Percentiles rank a stretch among this genome's conserved stretches.
phyloP scores from a whole-genome alignment of 106 monocot species.

The Dactylorhiza incarnata region DNA sequence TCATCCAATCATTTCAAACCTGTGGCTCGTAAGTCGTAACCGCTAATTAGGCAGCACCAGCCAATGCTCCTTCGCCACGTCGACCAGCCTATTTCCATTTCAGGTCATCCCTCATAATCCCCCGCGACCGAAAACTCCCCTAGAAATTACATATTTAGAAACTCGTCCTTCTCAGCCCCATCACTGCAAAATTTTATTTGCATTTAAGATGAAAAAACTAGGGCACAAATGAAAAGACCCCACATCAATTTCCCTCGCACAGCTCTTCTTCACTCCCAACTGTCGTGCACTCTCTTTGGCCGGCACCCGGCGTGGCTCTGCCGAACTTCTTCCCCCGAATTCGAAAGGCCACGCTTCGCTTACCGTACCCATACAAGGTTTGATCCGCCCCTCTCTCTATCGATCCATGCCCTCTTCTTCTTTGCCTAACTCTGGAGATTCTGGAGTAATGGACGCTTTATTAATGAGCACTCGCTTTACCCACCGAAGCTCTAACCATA shows the following conservation, averaged over 20 bases:
- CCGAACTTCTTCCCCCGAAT: constrained; percentile 10
- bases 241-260: not conserved
- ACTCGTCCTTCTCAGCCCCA: not conserved
- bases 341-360: not conserved
- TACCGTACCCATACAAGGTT: constrained; percentile 4
- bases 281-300: constrained; percentile 4
- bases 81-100: not conserved
- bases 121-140: not conserved
- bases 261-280: not conserved
- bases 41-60: not conserved
- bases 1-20: not conserved
- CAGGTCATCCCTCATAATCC: not conserved
- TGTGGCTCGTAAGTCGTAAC: not conserved
- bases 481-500: constrained; percentile 5
- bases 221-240: not conserved
- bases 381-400: not conserved
- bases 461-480: not conserved
- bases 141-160: not conserved
- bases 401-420: not conserved
- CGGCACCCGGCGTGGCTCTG: constrained; percentile 5
- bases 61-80: not conserved
- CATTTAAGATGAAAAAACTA: not conserved
- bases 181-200: not conserved
- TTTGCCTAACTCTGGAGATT: constrained; percentile 9
- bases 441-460: not conserved